Base-by-base conservation (phyloP, 768 basidiomycete genomes). In the Hirschioporus abietinus region DNA sequence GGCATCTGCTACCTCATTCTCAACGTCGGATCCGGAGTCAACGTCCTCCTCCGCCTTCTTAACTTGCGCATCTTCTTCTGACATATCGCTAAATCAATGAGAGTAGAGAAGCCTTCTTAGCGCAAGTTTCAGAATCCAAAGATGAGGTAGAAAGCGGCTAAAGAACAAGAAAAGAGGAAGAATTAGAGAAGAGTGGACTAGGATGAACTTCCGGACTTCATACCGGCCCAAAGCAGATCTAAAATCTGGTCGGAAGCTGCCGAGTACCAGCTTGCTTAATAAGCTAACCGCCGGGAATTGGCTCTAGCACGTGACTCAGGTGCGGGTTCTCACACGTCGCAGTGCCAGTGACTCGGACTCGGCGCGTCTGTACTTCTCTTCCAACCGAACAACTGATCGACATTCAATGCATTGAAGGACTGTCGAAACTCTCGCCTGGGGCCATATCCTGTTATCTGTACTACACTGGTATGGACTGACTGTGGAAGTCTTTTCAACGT, bases 1-100 rank as follows among this genome's bases (percentile, higher is more conserved):
- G 17, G 60, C 60, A 8, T 61, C 60, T 25, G 60, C 60, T 25
- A 61, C 60, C 30, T 61, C 60, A 61, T 61, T 61, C 60, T 25
- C 60, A 15, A 61, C 60, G 20, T 34, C 60, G 60, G 42, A 52
- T 1, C 42, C 42, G 42, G 42, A 52, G 42, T 52, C 42, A 15
- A 15, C 42, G 20, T 52, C 42, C 42, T 52, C 42, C 42, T 52
- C 42, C 3, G 12, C 20, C 20, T 52, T 52, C 12, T 52, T 52
- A 20, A 52, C 12, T 20, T 52, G 42, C 3, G 20, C 42, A 3
- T 52, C 42, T 52, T 52, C 42, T 52, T 52, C 42, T 52, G 42
- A 20, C 42, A 52, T 52, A 52, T 36, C 35, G 42, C 20, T 15
- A 20, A 3, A 5, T 52, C 12, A 52, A 10, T 15, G 12, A 12